Evolutionary conservation across 179 eudicot genomes (phyloP), one percentile per base, ranked within the genome.

Genomic region (Actinidia chinensis): DNA sequence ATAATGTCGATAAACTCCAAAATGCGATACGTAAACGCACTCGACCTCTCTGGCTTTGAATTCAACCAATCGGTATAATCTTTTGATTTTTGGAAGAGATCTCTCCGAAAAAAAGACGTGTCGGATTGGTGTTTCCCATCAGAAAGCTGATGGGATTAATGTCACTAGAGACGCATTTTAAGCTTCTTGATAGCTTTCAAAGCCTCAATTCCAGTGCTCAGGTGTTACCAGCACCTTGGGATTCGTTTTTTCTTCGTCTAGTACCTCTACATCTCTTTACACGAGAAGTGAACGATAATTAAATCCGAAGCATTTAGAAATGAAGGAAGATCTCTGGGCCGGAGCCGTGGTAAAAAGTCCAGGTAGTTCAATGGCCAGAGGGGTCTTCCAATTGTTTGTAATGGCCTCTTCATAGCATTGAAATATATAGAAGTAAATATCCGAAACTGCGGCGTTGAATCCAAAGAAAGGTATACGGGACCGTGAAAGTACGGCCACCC

Each of bases 301-400:
- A n/a, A 73, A 5, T 68, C 11, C 2, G 72, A 44, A 68, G 52
- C 25, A 51, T 42, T 14, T 13, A 91, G 66, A 56, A 85, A 89
- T 1, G 95, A 85, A 0, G 95, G 92, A 11, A 91, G 79, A 76
- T 91, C 95, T 51, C 76, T n/a, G n/a, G 55, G 0, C 75, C 2
- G 17, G 63, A 91, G 73, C 56, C 77, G 54, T 67, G 92, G 91
- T 80, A 91, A 65, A 8, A 85, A 84, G 7, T n/a, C n/a, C n/a
- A n/a, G 92, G 95, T 77, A 91, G 65, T 54, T 86, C 43, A 2
- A 89, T n/a, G n/a, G n/a, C 8, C 2, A 79, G 78, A 78, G 43
- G 79, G 73, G 8, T 86, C 81, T 76, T 82, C 84, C 79, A 10
- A 18, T 46, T 13, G 18, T 76, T 25, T 75, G n/a, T 18, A 9